Evolutionary conservation across 2,329 filamentous ascomycete genomes (phyloP).

Genomic region (Sordariomycetes sp.): DNA sequence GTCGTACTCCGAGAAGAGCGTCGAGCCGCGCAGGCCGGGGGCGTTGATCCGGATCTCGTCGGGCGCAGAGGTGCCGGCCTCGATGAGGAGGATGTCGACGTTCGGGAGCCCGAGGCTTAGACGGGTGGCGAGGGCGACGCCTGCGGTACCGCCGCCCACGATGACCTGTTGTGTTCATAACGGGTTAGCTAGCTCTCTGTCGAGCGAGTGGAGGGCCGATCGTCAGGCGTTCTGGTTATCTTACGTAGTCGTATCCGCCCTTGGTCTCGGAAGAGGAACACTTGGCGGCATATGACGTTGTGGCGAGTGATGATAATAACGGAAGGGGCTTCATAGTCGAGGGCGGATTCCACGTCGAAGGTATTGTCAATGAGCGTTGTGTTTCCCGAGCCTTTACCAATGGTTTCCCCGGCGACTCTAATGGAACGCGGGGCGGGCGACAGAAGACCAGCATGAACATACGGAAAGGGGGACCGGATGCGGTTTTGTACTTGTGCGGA

Average conservation of each 20-base stretch:
- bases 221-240: neutral
- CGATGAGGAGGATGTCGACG: conserved; percentile 15
- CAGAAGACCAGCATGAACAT: neutral
- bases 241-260: conserved; percentile 1
- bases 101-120: conserved; percentile 16
- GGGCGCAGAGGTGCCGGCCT: conserved; percentile 14
- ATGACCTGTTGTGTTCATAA: conserved; percentile 10
- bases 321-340: neutral
- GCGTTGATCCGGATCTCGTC: conserved; percentile 19
- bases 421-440: neutral
- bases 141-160: conserved; percentile 20
- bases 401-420: neutral
- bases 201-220: neutral
- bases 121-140: conserved; percentile 17
- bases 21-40: conserved; percentile 16
- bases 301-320: neutral
- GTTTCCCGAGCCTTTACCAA: neutral
- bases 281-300: neutral
- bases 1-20: conserved; percentile 16
- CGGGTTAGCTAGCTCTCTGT: neutral
- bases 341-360: neutral
- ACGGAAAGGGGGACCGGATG: neutral
- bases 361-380: neutral
- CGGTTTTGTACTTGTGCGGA: too few relatives aligned
- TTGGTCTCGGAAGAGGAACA: neutral